Base-by-base conservation (phyloP, 2,329 filamentous ascomycete species). In the Dothidotthia symphoricarpi region DNA sequence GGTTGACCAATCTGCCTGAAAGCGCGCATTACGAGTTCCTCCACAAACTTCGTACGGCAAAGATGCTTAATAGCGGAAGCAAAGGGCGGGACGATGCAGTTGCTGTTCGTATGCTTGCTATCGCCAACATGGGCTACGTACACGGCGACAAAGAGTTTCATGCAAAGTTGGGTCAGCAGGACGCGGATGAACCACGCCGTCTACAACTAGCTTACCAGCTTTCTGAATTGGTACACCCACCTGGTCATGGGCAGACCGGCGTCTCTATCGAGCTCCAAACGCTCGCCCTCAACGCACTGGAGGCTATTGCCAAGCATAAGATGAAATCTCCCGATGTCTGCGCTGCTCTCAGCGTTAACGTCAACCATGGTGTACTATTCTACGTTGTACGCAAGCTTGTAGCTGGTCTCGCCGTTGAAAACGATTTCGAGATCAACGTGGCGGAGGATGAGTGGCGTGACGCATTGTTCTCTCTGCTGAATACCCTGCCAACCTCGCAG, bases 321-420 rank as follows among this genome's bases (percentile, higher is more conserved):
- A 72, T 77, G 39, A 90, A 88, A 59, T 80, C 84, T 19, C 73
- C 81, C 24, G 93, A 98, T 63, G 85, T 98, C 16, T 83, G 89
- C 47, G 83, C 88, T 28, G 89, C 93, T n/a, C 73, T 99, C 28
- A 95, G 89, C 57, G 88, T 94, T 36, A 95, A 91, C 53, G 91
- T 97, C 25, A 97, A 95, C 56, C 94, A 98, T 56, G 94, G 93
- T 11, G 85, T 97, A 19, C 76, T 99, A 29, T 85, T 97, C 51
- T 97, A 96, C 59, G 80, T 96, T 51, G 85, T 95, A 33, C 81
- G 91, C 39, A 96, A 95, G 67, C 87, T 89, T 8, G 86, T 97
- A 40, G 83, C 85, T 13, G 86, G 89, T 47, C 84, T 98, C 70
- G 81, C 51, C 16, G 47, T 52, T 15, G 74, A 81, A 26, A 63